Evolutionary conservation across 768 basidiomycete species (phyloP).

Genomic region (Rhizopogon sp.): DNA sequence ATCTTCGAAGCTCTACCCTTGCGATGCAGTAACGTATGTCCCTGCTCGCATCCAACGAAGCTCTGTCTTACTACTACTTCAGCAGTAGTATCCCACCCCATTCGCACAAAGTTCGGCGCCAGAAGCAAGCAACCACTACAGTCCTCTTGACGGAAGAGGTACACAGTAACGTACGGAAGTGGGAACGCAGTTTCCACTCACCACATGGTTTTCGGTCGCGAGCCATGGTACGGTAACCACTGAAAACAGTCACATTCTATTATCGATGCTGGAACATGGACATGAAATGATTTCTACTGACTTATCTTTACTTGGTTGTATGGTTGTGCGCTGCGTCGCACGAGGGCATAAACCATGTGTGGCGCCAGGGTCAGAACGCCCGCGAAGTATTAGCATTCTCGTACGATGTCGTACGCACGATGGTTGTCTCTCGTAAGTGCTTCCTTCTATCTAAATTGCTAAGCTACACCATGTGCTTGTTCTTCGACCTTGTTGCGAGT

Average conservation of each 20-base stretch:
- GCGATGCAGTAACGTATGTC: slow-evolving; percentile 1
- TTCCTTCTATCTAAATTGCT: neutral
- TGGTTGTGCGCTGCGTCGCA: neutral
- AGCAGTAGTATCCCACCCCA: too few relatives aligned
- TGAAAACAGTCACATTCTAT: neutral
- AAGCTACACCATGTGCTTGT: neutral
- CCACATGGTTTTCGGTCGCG: neutral
- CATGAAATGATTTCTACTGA: neutral
- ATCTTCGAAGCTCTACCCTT: slow-evolving; percentile 1
- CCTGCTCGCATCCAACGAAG: neutral
- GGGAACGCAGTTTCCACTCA: neutral
- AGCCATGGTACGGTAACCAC: neutral
- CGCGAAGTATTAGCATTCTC: neutral
- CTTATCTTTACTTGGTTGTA: neutral
- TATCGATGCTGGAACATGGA: neutral
- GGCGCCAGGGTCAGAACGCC: neutral
- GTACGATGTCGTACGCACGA: neutral
- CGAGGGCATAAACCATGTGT: neutral
- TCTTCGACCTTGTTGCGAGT: neutral
- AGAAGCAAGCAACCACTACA: neutral
- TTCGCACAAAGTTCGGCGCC: neutral
- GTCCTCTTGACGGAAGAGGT: neutral
- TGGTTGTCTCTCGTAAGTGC: neutral
- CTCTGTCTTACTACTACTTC: too few relatives aligned
- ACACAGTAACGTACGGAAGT: neutral